These are phyloP conservation scores for Ganoderma lingzhi DNA, from an alignment of 1,284 basidiomycete genomes.

Conservation along the genomic window DNA sequence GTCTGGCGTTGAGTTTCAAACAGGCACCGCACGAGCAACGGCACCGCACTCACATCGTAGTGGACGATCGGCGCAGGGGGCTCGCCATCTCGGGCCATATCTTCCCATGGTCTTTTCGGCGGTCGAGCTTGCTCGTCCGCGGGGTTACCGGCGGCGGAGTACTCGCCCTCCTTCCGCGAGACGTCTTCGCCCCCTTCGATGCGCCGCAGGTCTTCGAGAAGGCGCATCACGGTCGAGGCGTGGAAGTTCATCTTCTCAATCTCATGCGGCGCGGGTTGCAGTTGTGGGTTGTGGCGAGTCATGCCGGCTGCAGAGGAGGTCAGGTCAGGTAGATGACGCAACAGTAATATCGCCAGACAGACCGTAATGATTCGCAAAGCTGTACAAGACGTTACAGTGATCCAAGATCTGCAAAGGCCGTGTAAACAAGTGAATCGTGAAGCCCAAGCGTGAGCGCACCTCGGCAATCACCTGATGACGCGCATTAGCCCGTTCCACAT, in stretches of 20 bases:
- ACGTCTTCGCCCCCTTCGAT: constrained; percentile 43
- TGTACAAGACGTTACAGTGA: constrained; percentile 65
- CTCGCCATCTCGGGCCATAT: constrained; percentile 55
- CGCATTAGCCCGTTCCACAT: constrained; percentile 31
- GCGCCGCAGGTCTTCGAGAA: constrained; percentile 68
- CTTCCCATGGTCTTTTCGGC: constrained; percentile 83
- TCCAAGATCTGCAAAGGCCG: constrained; percentile 57
- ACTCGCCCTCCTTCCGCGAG: constrained; percentile 37
- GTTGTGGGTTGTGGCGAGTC: constrained; percentile 52
- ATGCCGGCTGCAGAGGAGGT: constrained; percentile 48
- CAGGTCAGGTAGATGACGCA: background rate
- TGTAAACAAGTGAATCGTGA: constrained; percentile 15
- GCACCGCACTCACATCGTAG: constrained; percentile 39
- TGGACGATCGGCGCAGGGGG: constrained; percentile 23
- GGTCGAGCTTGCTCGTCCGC: constrained; percentile 53
- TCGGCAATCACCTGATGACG: constrained; percentile 37
- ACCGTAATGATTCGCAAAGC: constrained; percentile 75
- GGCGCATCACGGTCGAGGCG: constrained; percentile 67
- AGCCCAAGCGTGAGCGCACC: constrained; percentile 26
- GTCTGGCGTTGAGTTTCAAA: constrained; percentile 26
- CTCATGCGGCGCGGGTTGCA: constrained; percentile 62
- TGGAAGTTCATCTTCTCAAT: constrained; percentile 71
- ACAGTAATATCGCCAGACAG: background rate
- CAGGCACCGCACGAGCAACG: constrained; percentile 16
- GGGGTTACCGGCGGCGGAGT: constrained; percentile 29